Conservation (phyloP, 2,329 filamentous ascomycete species). For the Penicillium griseofulvum region DNA sequence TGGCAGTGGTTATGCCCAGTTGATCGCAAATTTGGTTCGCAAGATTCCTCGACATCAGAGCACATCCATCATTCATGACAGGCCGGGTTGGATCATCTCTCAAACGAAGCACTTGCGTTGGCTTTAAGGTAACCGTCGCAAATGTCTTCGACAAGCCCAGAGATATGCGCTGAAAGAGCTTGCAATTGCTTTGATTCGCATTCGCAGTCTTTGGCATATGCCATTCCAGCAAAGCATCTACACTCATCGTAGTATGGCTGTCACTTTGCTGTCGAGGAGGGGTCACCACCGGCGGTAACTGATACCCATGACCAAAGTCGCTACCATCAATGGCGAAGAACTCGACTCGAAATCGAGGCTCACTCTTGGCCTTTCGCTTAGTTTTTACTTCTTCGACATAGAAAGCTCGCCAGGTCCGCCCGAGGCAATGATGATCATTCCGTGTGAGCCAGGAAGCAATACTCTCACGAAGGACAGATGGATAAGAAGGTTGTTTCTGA, state of each 20-base stretch:
- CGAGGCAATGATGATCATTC: conserved; percentile 40
- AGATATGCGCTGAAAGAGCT: conserved; percentile 46
- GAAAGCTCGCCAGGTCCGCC: conserved; percentile 46
- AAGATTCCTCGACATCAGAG: conserved; percentile 52
- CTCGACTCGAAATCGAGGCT: conserved; percentile 32
- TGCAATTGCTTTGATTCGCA: conserved; percentile 39
- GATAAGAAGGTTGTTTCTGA: conserved; percentile 22
- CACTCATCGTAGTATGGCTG: conserved; percentile 36
- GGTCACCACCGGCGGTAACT: conserved; percentile 16
- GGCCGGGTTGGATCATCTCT: conserved; percentile 26
- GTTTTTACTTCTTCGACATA: conserved; percentile 42
- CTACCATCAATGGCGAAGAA: conserved; percentile 48
- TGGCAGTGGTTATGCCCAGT: conserved; percentile 39
- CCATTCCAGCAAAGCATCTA: conserved; percentile 46
- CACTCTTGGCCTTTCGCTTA: conserved; percentile 28
- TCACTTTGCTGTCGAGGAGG: conserved; percentile 25
- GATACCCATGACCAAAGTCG: conserved; percentile 32
- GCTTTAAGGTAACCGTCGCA: conserved; percentile 38
- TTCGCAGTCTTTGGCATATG: conserved; percentile 43
- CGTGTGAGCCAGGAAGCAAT: conserved; percentile 42
- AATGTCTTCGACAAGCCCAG: conserved; percentile 47
- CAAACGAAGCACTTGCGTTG: conserved; percentile 37
- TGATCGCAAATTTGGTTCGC: conserved; percentile 48
- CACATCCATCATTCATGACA: conserved; percentile 55
- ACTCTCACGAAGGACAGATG: conserved; percentile 32